A percentile compares a stretch with the other conserved stretches of the same genome.
Evolutionary conservation across 164 flowering plant genomes (phyloP).

Genomic region (Annona squamosa): DNA sequence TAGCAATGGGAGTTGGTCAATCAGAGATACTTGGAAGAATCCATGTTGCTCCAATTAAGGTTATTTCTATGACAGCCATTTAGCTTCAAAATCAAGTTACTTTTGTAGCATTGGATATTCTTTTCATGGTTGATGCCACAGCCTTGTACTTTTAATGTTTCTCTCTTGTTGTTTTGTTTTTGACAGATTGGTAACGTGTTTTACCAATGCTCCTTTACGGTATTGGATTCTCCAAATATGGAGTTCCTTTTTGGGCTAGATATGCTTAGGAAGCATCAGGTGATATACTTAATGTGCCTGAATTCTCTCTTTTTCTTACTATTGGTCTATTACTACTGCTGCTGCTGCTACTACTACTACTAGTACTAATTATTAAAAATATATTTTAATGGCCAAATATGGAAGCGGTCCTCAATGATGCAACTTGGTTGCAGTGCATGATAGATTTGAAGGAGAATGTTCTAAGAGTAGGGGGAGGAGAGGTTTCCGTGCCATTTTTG

Average conservation of each 20-base stretch:
- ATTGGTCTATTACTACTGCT: too few species aligned
- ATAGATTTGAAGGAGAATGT: conserved; percentile 94
- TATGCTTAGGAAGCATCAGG: conserved; percentile 99
- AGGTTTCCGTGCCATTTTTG: conserved; percentile 90
- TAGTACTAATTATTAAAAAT: too few species aligned
- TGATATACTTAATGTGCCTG: conserved; percentile 16
- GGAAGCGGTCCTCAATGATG: conserved; percentile 1
- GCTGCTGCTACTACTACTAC: too few species aligned
- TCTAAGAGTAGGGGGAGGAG: conserved; percentile 95
- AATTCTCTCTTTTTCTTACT: not conserved
- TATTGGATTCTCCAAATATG: conserved; percentile 89
- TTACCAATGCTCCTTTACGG: conserved; percentile 89
- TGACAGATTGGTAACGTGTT: conserved; percentile 76
- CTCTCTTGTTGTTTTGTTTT: conserved; percentile 1
- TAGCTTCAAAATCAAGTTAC: not conserved
- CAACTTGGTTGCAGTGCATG: conserved; percentile 59
- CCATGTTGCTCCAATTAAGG: conserved; percentile 99
- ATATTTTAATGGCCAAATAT: not conserved
- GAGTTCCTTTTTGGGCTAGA: conserved; percentile 97
- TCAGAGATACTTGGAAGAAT: conserved; percentile 89
- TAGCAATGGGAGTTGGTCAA: conserved; percentile 98
- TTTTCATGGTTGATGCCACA: not conserved
- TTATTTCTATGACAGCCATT: conserved; percentile 15
- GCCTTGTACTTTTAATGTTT: not conserved
- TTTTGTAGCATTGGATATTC: not conserved